Percentiles rank a stretch among this genome's conserved stretches.
phyloP scores from a whole-genome alignment of 1,284 basidiomycete species.

The Cryptococcus sp. region DNA sequence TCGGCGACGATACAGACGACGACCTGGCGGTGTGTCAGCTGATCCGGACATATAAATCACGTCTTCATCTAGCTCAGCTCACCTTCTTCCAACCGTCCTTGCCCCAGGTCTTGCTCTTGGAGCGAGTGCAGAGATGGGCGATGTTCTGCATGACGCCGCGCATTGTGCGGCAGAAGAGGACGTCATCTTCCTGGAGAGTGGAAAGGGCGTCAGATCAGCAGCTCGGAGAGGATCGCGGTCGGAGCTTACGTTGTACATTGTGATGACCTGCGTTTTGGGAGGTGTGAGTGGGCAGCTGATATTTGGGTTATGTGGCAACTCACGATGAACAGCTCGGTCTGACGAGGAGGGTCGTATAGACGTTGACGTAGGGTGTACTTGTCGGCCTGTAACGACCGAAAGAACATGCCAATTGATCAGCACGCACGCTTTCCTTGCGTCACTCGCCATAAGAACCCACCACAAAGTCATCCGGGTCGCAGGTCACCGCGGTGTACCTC shows the following conservation, averaged over 20 bases:
- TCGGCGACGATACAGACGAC: slow-evolving; percentile 65
- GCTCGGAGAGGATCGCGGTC: background rate
- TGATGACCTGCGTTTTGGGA: slow-evolving; percentile 56
- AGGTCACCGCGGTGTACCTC: slow-evolving; percentile 90
- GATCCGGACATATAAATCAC: slow-evolving; percentile 40
- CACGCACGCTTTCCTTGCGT: background rate
- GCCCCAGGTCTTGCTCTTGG: slow-evolving; percentile 82
- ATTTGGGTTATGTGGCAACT: slow-evolving; percentile 62
- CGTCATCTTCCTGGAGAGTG: slow-evolving; percentile 59
- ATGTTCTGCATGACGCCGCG: slow-evolving; percentile 85
- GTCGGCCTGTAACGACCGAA: slow-evolving; percentile 49
- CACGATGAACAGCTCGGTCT: slow-evolving; percentile 73
- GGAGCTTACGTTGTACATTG: slow-evolving; percentile 63
- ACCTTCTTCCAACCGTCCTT: slow-evolving; percentile 97
- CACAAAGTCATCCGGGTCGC: slow-evolving; percentile 86
- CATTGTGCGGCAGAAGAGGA: slow-evolving; percentile 79
- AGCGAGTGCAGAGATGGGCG: slow-evolving; percentile 41
- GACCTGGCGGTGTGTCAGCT: slow-evolving; percentile 33
- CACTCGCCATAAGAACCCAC: slow-evolving; percentile 23
- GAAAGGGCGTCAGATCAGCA: background rate
- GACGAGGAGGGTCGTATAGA: slow-evolving; percentile 72
- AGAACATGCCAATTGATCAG: background rate
- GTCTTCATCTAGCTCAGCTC: too few species aligned
- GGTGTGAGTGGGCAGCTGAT: background rate
- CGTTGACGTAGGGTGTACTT: slow-evolving; percentile 76